Percentiles rank a stretch among this genome's conserved stretches.
Conservation (phyloP, 2,329 filamentous ascomycete species). For the Penicillium sp. region DNA sequence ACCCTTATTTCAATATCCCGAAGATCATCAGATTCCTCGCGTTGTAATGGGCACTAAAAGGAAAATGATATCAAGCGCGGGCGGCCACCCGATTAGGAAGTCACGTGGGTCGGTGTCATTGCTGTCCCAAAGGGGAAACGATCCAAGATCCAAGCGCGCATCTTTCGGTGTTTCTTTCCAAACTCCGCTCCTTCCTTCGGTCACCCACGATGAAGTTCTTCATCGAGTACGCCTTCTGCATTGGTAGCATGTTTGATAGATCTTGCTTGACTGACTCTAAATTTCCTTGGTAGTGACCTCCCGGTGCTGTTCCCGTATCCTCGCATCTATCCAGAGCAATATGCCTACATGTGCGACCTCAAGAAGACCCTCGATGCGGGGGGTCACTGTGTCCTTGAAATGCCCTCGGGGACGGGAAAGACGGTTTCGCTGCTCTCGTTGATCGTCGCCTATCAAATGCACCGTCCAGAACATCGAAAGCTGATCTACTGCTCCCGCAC, state of each 20-base stretch:
- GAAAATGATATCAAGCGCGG: conserved; percentile 14
- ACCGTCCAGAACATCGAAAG: conserved; percentile 87
- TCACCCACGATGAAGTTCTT: conserved; percentile 65
- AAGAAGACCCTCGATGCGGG: conserved; percentile 86
- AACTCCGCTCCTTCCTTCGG: conserved; percentile 9
- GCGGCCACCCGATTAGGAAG: conserved; percentile 28
- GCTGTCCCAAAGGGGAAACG: conserved; percentile 30
- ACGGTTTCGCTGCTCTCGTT: conserved; percentile 91
- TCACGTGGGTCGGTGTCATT: conserved; percentile 35
- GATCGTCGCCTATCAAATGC: conserved; percentile 93
- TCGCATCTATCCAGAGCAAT: conserved; percentile 67
- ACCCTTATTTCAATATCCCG: not conserved
- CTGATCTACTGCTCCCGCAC: conserved; percentile 98
- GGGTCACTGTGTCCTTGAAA: conserved; percentile 94
- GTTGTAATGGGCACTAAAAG: conserved; percentile 8
- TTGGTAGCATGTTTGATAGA: not conserved
- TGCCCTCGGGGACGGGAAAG: conserved; percentile 98
- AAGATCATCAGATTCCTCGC: not conserved
- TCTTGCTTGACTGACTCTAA: conserved; percentile 8
- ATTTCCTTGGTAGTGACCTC: conserved; percentile 49
- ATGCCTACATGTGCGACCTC: conserved; percentile 78
- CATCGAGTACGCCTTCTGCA: conserved; percentile 54
- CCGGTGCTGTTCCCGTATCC: conserved; percentile 69
- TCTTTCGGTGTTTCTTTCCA: conserved; percentile 7
- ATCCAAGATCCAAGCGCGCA: conserved; percentile 20